These are phyloP conservation scores for Candida nemodendra DNA, from an alignment of 805 yeast species.

Conservation along the genomic window DNA sequence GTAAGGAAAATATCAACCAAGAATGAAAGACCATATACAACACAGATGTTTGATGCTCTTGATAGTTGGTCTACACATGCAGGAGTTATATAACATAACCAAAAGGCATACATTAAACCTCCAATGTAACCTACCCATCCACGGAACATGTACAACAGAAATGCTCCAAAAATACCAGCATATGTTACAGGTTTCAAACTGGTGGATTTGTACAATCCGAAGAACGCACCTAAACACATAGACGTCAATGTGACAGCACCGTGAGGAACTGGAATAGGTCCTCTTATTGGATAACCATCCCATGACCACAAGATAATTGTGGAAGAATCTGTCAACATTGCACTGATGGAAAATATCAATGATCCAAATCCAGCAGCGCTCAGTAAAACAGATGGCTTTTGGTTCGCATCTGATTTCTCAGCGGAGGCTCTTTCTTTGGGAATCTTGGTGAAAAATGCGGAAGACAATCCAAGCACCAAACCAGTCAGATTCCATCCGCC, in stretches of 20 bases:
- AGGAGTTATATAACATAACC: conserved; percentile 62
- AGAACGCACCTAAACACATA: conserved; percentile 55
- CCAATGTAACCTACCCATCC: conserved; percentile 80
- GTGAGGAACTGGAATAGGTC: conserved; percentile 86
- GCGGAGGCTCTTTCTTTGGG: conserved; percentile 11
- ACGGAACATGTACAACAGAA: conserved; percentile 46
- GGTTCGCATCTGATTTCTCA: conserved; percentile 1
- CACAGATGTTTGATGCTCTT: conserved; percentile 44
- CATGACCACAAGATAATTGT: conserved; percentile 93
- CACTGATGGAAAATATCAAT: conserved; percentile 65
- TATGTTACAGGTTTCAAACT: conserved; percentile 18
- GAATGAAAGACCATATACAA: conserved; percentile 49
- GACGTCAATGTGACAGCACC: conserved; percentile 65
- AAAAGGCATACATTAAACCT: conserved; percentile 59
- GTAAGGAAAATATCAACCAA: conserved; percentile 52
- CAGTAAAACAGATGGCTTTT: conserved; percentile 43
- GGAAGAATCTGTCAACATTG: conserved; percentile 79
- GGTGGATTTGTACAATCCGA: conserved; percentile 40
- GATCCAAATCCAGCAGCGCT: conserved; percentile 76
- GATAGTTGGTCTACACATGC: conserved; percentile 50
- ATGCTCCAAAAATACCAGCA: conserved; percentile 49
- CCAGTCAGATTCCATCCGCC: conserved; percentile 86
- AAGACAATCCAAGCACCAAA: conserved; percentile 56
- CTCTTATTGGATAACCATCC: conserved; percentile 87
- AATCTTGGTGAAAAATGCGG: conserved; percentile 56